A percentile compares a stretch with the other conserved stretches of the same genome.
Evolutionary conservation across 495 filamentous ascomycete genomes (phyloP).

Genomic region (Talaromyces wortmannii): DNA sequence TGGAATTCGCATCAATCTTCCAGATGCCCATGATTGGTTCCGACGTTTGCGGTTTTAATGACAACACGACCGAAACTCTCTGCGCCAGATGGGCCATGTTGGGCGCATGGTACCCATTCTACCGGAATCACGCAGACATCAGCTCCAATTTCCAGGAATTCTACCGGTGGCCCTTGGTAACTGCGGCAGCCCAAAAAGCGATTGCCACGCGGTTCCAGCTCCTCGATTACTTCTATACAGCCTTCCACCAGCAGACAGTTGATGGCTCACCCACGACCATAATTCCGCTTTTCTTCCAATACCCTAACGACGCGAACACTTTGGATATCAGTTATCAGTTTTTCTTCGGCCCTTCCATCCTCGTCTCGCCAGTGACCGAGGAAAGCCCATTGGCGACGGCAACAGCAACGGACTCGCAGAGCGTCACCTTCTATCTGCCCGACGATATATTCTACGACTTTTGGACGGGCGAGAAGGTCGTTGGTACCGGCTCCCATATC

Average conservation of each 20-base stretch:
- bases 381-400: conserved; percentile 33
- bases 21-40: conserved; percentile 74
- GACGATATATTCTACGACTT: conserved; percentile 63
- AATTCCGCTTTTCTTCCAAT: conserved; percentile 65
- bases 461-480: conserved; percentile 49
- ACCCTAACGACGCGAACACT: conserved; percentile 58
- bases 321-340: conserved; percentile 45
- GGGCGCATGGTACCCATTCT: conserved; percentile 70
- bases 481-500: conserved; percentile 42
- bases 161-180: conserved; percentile 63
- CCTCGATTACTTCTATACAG: conserved; percentile 78
- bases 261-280: conserved; percentile 57
- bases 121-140: conserved; percentile 54
- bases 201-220: conserved; percentile 70
- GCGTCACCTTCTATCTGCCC: conserved; percentile 57
- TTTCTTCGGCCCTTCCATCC: conserved; percentile 52
- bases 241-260: conserved; percentile 52
- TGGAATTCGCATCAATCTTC: conserved; percentile 57
- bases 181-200: conserved; percentile 57
- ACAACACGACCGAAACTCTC: conserved; percentile 57
- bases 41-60: conserved; percentile 67
- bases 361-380: conserved; percentile 59
- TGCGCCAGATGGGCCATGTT: conserved; percentile 74
- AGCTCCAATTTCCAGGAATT: conserved; percentile 60
- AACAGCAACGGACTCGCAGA: conserved; percentile 38